Conservation (phyloP, 1,139 yeast genomes). For the Nakaseomyces delphensis region DNA sequence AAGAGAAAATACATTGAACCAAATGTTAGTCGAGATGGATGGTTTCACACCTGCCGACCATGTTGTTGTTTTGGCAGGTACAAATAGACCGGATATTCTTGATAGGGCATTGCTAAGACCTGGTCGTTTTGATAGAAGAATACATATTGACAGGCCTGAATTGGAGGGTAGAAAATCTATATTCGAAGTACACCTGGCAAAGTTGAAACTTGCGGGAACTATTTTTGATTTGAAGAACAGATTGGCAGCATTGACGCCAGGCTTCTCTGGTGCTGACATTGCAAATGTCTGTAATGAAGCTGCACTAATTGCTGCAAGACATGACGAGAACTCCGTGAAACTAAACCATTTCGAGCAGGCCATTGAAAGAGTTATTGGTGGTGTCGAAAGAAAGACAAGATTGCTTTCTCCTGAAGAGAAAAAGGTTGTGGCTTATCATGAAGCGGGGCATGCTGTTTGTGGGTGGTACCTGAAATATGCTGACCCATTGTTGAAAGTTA, state of each 20-base stretch:
- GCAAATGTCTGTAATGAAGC: constrained; percentile 97
- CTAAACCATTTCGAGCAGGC: constrained; percentile 87
- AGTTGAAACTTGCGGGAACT: constrained; percentile 45
- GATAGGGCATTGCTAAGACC: constrained; percentile 93
- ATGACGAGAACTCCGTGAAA: constrained; percentile 56
- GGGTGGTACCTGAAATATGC: constrained; percentile 91
- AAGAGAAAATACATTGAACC: constrained; percentile 92
- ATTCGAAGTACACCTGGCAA: constrained; percentile 72
- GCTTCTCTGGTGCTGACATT: constrained; percentile 96
- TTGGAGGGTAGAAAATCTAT: constrained; percentile 89
- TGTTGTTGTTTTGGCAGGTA: constrained; percentile 95
- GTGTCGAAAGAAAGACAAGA: constrained; percentile 83
- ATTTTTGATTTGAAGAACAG: constrained; percentile 63
- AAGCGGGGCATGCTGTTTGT: constrained; percentile 97
- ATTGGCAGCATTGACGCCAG: constrained; percentile 92
- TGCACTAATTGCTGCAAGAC: constrained; percentile 91
- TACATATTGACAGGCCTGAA: constrained; percentile 85
- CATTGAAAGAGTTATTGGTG: constrained; percentile 94
- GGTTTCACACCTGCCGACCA: constrained; percentile 87
- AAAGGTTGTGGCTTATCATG: constrained; percentile 88
- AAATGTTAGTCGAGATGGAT: constrained; percentile 94
- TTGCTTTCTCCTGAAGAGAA: constrained; percentile 78
- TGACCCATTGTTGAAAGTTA: constrained; percentile 87
- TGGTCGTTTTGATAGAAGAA: constrained; percentile 93
- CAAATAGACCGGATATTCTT: constrained; percentile 87